phyloP scores from a whole-genome alignment of 2,329 filamentous ascomycete species.

The Gremmenia infestans region DNA sequence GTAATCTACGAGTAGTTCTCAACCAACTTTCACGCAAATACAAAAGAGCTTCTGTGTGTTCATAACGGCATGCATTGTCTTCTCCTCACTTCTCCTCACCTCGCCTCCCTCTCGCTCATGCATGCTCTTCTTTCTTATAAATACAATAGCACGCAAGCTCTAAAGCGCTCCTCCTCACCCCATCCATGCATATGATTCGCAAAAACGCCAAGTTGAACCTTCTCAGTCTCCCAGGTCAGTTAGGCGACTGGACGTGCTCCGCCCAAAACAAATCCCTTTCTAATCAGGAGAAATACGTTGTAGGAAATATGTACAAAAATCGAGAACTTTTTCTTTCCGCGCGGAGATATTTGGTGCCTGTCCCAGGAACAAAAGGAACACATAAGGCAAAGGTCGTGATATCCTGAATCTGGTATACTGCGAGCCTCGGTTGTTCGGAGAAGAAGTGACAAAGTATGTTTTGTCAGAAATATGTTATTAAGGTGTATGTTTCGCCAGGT shows the following conservation, averaged over 20 bases:
- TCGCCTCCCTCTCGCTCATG: too few species aligned
- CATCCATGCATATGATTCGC: too few species aligned
- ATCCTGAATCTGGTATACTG: slow-evolving; percentile 5
- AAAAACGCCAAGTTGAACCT: too few species aligned
- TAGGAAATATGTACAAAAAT: background rate
- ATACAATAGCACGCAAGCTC: too few species aligned
- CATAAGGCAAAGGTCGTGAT: background rate
- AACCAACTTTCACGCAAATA: too few species aligned
- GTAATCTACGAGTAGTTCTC: too few species aligned
- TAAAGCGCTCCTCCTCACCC: too few species aligned
- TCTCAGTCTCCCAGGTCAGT: too few species aligned
- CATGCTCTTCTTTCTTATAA: too few species aligned
- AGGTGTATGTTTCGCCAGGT: background rate
- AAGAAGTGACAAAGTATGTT: background rate
- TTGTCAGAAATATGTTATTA: background rate
- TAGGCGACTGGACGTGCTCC: background rate
- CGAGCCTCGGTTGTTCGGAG: background rate
- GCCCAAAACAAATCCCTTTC: background rate
- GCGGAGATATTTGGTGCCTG: background rate
- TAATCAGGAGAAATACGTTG: background rate
- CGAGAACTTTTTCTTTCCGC: background rate
- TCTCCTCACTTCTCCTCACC: too few species aligned
- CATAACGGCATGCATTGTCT: too few species aligned
- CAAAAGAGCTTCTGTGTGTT: too few species aligned
- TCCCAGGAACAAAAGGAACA: background rate